A percentile compares a stretch with the other conserved stretches of the same genome.
Evolutionary conservation across 306 rosid genomes (phyloP).

Genomic region (Vicia villosa): DNA sequence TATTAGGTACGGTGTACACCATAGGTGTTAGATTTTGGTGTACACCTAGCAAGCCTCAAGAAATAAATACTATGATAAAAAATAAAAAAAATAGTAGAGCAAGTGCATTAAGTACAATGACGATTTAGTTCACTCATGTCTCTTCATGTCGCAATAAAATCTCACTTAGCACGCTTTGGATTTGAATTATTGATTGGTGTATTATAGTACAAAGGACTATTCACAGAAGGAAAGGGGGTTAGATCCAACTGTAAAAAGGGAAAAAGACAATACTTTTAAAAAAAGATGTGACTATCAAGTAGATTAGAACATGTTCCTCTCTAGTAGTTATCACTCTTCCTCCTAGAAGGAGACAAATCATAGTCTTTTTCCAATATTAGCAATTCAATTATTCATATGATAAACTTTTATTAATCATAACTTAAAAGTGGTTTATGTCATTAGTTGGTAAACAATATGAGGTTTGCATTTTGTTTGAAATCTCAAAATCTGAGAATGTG

Average conservation of each 20-base stretch:
- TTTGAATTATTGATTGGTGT: constrained; percentile 23
- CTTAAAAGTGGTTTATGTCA: neutral
- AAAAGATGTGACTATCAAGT: constrained; percentile 40
- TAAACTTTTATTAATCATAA: neutral
- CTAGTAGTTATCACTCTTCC: constrained; percentile 42
- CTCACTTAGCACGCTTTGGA: constrained; percentile 21
- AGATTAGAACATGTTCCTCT: constrained; percentile 42
- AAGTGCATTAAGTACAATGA: constrained; percentile 10
- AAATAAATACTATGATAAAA: no score
- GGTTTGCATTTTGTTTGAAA: no score
- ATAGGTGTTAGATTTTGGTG: no score
- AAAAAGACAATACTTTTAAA: constrained; percentile 29
- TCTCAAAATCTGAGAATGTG: no score
- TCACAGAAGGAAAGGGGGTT: constrained; percentile 18
- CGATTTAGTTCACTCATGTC: neutral
- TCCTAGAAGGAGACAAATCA: constrained; percentile 47
- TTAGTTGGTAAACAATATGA: no score
- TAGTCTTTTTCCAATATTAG: constrained; percentile 33
- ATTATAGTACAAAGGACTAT: constrained; percentile 34
- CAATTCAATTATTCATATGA: neutral
- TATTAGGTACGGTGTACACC: no score
- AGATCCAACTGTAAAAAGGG: constrained; percentile 32
- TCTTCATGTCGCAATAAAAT: constrained; percentile 18
- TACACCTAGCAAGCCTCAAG: no score
- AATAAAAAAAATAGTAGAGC: neutral